Conservation (phyloP, 306 rosid species). For the Biancaea sappan region DNA sequence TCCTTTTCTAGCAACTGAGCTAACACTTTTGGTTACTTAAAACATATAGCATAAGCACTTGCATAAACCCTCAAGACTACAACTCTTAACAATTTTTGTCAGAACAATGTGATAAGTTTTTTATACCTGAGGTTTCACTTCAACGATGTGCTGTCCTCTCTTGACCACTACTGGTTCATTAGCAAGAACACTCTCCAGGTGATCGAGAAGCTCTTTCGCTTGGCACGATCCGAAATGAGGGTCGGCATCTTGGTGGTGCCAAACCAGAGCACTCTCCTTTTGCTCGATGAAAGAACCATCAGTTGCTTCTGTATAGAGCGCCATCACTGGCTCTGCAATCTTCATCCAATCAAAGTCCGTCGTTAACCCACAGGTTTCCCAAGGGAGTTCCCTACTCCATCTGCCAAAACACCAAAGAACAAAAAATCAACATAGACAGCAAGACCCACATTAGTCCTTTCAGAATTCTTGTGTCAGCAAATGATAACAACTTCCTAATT, state of each 20-base stretch:
- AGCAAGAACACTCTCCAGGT: conserved; percentile 71
- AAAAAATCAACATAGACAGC: not conserved
- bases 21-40: no score
- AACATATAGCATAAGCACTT: no score
- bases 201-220: conserved; percentile 81
- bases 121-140: conserved; percentile 78
- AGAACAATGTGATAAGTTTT: not conserved
- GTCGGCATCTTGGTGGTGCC: conserved; percentile 78
- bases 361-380: conserved; percentile 56
- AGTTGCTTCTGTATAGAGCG: conserved; percentile 72
- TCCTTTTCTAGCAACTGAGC: no score
- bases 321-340: conserved; percentile 68
- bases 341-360: conserved; percentile 63
- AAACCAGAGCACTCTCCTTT: conserved; percentile 76
- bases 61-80: not conserved
- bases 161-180: conserved; percentile 78
- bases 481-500: no score
- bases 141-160: conserved; percentile 73
- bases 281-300: conserved; percentile 80
- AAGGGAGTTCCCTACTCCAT: conserved; percentile 55
- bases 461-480: no score
- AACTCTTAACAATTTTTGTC: not conserved
- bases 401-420: conserved; percentile 34
- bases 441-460: not conserved
- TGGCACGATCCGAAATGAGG: conserved; percentile 65